Conservation (phyloP, 73 alveolate species). For the Uronychia binucleata region DNA sequence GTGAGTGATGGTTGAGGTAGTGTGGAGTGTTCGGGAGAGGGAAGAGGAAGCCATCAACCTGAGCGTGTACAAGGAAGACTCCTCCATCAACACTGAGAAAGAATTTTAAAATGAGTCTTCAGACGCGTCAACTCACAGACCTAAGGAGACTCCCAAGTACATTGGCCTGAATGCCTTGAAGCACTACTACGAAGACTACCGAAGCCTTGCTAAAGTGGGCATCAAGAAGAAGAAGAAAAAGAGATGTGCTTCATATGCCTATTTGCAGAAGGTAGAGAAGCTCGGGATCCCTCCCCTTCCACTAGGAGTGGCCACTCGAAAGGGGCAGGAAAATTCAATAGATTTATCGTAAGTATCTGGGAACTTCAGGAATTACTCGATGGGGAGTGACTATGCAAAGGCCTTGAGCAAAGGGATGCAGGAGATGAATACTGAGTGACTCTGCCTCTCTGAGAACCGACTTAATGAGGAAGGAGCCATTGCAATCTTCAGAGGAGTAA, state of each 20-base stretch:
- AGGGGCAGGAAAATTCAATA: not conserved
- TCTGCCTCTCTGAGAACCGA: not conserved
- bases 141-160: not conserved
- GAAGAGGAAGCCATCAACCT: not conserved
- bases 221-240: not conserved
- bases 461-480: not conserved
- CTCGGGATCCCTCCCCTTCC: not conserved
- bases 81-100: not conserved
- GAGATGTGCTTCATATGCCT: not conserved
- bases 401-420: not conserved
- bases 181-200: not conserved
- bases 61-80: not conserved
- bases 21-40: too few relatives aligned
- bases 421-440: not conserved
- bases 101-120: not conserved
- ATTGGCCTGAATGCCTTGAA: not conserved
- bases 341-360: not conserved
- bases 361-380: not conserved
- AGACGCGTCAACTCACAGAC: not conserved
- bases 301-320: not conserved
- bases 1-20: too few relatives aligned
- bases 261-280: not conserved
- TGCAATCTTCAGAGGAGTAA: not conserved
- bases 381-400: not conserved
- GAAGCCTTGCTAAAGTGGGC: not conserved